These are phyloP conservation scores for Bipolaris zeicola DNA, from an alignment of 2,329 filamentous ascomycete genomes.

Conservation along the genomic window DNA sequence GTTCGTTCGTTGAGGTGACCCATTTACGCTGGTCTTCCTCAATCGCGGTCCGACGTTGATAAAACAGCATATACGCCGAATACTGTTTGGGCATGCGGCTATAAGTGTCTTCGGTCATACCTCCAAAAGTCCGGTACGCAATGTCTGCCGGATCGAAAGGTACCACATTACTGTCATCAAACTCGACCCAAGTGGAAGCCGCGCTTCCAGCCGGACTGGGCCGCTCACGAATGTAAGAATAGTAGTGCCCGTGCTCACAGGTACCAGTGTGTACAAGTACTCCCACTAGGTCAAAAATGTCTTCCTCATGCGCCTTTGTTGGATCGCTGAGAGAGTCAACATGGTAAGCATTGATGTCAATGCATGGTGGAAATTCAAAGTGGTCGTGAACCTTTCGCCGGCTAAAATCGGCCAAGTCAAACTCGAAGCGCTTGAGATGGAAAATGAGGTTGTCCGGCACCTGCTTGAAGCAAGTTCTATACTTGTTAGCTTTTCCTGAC, in stretches of 20 bases:
- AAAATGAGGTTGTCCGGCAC: slow-evolving; percentile 94
- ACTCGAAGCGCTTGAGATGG: slow-evolving; percentile 88
- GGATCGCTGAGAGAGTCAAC: slow-evolving; percentile 78
- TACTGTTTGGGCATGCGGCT: slow-evolving; percentile 40
- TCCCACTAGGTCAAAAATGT: slow-evolving; percentile 92
- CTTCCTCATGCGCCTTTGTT: slow-evolving; percentile 61
- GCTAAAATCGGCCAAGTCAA: slow-evolving; percentile 75
- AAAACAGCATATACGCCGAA: slow-evolving; percentile 98
- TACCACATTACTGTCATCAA: slow-evolving; percentile 87
- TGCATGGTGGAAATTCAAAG: slow-evolving; percentile 81
- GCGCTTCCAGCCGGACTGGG: slow-evolving; percentile 58
- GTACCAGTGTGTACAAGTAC: slow-evolving; percentile 92
- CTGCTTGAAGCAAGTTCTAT: slow-evolving; percentile 84
- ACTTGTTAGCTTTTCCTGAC: slow-evolving; percentile 17
- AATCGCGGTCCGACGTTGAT: slow-evolving; percentile 77
- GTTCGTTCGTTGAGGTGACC: slow-evolving; percentile 48
- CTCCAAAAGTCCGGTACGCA: slow-evolving; percentile 73
- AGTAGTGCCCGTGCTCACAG: slow-evolving; percentile 94
- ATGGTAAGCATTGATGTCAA: slow-evolving; percentile 90
- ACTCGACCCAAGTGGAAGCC: slow-evolving; percentile 76
- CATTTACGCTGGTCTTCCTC: slow-evolving; percentile 43
- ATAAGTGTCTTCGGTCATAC: slow-evolving; percentile 43
- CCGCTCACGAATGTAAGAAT: slow-evolving; percentile 89
- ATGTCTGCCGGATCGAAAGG: slow-evolving; percentile 76
- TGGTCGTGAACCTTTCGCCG: slow-evolving; percentile 94